These are phyloP conservation scores for Candida methanosorbosa DNA, from an alignment of 805 yeast genomes.

Conservation along the genomic window DNA sequence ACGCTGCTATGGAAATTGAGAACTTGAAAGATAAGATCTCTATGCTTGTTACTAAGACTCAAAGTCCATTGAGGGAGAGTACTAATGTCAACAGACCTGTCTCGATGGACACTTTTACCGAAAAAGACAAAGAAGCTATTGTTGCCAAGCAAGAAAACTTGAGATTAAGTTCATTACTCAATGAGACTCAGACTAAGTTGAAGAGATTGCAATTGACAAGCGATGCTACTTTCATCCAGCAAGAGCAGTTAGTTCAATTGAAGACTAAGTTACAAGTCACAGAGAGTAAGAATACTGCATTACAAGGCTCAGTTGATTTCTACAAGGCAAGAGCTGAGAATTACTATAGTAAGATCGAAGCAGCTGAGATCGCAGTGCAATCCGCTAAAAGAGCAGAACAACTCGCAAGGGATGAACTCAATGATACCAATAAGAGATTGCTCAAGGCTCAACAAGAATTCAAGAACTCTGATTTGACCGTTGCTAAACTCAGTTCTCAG, in stretches of 20 bases:
- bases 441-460: conserved; percentile 43
- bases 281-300: conserved; percentile 44
- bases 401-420: conserved; percentile 40
- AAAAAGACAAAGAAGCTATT: conserved; percentile 15
- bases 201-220: conserved; percentile 20
- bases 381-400: conserved; percentile 57
- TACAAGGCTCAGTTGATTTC: conserved; percentile 44
- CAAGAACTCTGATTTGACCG: conserved; percentile 40
- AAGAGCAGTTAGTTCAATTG: conserved; percentile 32
- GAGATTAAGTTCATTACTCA: conserved; percentile 24
- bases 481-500: conserved; percentile 42
- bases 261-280: conserved; percentile 51
- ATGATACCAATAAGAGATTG: conserved; percentile 40
- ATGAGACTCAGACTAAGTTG: conserved; percentile 25
- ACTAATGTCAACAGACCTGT: conserved; percentile 8
- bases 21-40: conserved; percentile 27
- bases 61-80: conserved; percentile 20
- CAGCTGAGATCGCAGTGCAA: conserved; percentile 66
- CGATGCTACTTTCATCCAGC: conserved; percentile 21
- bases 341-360: conserved; percentile 62
- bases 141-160: conserved; percentile 24
- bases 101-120: conserved; percentile 7
- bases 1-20: conserved; percentile 35
- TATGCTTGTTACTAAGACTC: conserved; percentile 15
- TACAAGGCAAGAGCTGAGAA: conserved; percentile 70